Evolutionary conservation across 495 filamentous ascomycete genomes (phyloP).

Genomic region (Penicillium canariense): DNA sequence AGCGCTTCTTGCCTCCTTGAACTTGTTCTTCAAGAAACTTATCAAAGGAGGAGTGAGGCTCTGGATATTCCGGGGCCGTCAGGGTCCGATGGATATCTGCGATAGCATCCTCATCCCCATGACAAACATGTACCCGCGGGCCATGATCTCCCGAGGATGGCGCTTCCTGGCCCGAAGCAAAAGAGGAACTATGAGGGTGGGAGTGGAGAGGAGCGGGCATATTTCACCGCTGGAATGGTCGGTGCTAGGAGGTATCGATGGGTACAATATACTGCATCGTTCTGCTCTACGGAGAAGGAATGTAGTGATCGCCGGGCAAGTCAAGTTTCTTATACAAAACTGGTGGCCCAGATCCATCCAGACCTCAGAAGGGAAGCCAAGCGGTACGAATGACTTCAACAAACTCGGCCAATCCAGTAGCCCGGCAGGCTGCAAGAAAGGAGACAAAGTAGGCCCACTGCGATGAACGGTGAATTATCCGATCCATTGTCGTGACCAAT

Average conservation of each 20-base stretch:
- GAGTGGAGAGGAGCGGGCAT: slow-evolving; percentile 36
- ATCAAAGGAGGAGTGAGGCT: slow-evolving; percentile 39
- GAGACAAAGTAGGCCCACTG: slow-evolving; percentile 7
- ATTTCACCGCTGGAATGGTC: slow-evolving; percentile 6
- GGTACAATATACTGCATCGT: slow-evolving; percentile 4
- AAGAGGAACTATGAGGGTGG: slow-evolving; percentile 24
- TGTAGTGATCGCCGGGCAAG: background rate
- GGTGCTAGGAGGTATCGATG: background rate
- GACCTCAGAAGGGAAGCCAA: slow-evolving; percentile 32
- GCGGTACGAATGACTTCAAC: slow-evolving; percentile 12
- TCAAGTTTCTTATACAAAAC: slow-evolving; percentile 17
- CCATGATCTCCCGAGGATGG: slow-evolving; percentile 15
- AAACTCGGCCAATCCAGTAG: slow-evolving; percentile 2
- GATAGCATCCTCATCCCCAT: slow-evolving; percentile 36
- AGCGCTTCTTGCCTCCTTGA: slow-evolving; percentile 31
- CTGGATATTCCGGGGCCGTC: slow-evolving; percentile 29
- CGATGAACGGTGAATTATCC: background rate
- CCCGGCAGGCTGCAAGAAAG: slow-evolving; percentile 2
- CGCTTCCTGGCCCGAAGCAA: slow-evolving; percentile 22
- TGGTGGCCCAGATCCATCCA: background rate
- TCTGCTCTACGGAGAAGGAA: background rate
- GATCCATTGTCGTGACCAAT: slow-evolving; percentile 1
- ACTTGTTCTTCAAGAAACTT: slow-evolving; percentile 38
- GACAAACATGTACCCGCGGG: slow-evolving; percentile 31
- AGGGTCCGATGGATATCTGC: slow-evolving; percentile 36